phyloP scores from a whole-genome alignment of 208 protist genomes.

The Leptomonas pyrrhocoris region DNA sequence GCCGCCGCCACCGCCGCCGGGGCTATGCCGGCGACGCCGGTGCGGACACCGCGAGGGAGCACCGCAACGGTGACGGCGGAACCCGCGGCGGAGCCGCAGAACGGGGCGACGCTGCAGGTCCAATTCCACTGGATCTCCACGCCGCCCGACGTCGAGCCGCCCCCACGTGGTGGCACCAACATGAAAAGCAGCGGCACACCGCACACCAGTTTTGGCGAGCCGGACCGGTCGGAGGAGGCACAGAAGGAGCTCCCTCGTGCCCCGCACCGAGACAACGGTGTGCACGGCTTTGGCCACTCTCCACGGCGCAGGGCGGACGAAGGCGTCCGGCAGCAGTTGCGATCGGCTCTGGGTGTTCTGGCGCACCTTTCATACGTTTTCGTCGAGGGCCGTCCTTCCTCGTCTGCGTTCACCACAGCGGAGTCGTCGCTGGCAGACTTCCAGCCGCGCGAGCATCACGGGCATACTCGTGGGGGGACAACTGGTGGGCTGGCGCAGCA shows the following conservation, averaged over 20 bases:
- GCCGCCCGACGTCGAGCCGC: constrained; percentile 15
- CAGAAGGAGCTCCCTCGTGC: neutral
- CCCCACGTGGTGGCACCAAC: constrained; percentile 3
- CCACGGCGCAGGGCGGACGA: neutral
- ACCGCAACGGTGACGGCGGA: constrained; percentile 5
- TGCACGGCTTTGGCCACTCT: neutral
- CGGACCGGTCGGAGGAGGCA: neutral
- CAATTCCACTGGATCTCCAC: constrained; percentile 36
- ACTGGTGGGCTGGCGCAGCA: neutral
- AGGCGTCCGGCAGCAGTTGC: constrained; percentile 19
- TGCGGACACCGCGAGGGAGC: constrained; percentile 4
- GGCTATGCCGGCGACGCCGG: neutral
- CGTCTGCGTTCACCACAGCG: neutral
- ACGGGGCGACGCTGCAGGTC: constrained; percentile 31
- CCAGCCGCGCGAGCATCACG: neutral
- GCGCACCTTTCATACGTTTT: constrained; percentile 30
- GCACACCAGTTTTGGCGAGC: neutral
- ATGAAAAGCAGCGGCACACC: neutral
- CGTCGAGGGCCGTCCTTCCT: constrained; percentile 11
- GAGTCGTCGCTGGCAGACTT: neutral
- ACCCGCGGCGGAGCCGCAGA: constrained; percentile 16
- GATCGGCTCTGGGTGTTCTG: constrained; percentile 18
- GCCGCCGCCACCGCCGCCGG: neutral
- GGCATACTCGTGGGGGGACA: too few species aligned
- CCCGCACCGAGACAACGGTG: neutral